These are phyloP conservation scores for Ogataea saltuana DNA, from an alignment of 805 yeast genomes.

Conservation along the genomic window DNA sequence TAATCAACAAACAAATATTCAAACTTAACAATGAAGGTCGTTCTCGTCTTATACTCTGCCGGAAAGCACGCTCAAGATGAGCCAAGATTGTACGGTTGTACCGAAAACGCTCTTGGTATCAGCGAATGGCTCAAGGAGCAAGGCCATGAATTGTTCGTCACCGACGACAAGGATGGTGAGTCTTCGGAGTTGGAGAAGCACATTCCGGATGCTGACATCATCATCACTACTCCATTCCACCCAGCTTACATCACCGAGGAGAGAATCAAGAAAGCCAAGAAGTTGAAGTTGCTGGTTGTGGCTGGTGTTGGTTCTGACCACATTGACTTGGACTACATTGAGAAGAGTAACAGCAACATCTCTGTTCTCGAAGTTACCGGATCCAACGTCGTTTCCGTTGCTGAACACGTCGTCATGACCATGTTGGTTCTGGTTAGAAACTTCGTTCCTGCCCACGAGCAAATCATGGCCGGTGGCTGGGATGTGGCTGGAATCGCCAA, in stretches of 20 bases:
- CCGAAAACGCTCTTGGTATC: conserved; percentile 76
- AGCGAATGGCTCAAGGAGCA: conserved; percentile 60
- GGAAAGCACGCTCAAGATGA: conserved; percentile 60
- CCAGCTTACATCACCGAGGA: conserved; percentile 74
- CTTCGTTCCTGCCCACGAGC: conserved; percentile 77
- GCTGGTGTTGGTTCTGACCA: conserved; percentile 90
- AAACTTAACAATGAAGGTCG: conserved; percentile 39
- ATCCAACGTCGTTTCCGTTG: conserved; percentile 76
- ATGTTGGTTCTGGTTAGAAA: conserved; percentile 71
- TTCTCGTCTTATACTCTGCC: conserved; percentile 60
- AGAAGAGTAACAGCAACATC: conserved; percentile 59
- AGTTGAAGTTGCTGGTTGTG: conserved; percentile 67
- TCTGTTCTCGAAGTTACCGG: conserved; percentile 82
- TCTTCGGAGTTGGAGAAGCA: conserved; percentile 60
- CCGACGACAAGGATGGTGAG: conserved; percentile 68
- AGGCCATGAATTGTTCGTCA: conserved; percentile 68
- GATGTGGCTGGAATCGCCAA: conserved; percentile 76
- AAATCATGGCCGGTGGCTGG: conserved; percentile 63
- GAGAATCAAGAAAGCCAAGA: conserved; percentile 68
- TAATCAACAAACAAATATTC: conserved; percentile 5
- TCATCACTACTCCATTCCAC: conserved; percentile 81
- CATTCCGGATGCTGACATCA: conserved; percentile 70
- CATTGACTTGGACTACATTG: conserved; percentile 63
- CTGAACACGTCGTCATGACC: conserved; percentile 78
- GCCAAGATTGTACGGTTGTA: conserved; percentile 62